phyloP scores from a whole-genome alignment of 441 rosid genomes.

The Brassica balearica region DNA sequence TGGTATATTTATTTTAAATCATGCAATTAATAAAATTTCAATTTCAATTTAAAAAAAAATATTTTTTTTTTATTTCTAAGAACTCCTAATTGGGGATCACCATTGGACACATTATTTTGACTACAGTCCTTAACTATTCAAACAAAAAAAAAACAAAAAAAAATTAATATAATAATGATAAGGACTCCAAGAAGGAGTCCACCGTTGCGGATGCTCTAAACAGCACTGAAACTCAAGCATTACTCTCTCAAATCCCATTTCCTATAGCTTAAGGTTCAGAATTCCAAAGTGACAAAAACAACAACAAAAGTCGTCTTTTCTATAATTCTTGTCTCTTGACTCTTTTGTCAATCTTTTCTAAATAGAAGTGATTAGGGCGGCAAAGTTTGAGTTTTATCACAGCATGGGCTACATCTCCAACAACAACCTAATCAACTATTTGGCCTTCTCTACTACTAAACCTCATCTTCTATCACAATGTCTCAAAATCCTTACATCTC shows the following conservation, averaged over 20 bases:
- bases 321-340: neutral
- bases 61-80: too few relatives aligned
- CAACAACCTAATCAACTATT: constrained; percentile 28
- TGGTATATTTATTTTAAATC: too few relatives aligned
- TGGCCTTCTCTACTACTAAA: constrained; percentile 33
- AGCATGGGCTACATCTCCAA: constrained; percentile 39
- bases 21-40: too few relatives aligned
- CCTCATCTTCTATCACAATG: constrained; percentile 32
- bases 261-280: constrained; percentile 15
- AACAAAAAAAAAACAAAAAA: too few relatives aligned
- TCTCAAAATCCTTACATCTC: neutral
- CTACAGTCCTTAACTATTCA: too few relatives aligned
- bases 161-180: too few relatives aligned
- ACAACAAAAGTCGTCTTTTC: neutral
- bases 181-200: too few relatives aligned
- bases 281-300: constrained; percentile 4
- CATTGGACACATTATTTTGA: too few relatives aligned
- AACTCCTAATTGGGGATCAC: too few relatives aligned
- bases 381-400: constrained; percentile 11
- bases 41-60: too few relatives aligned
- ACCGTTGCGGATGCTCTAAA: too few relatives aligned
- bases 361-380: constrained; percentile 15
- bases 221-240: constrained; percentile 35
- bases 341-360: neutral
- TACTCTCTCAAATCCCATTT: constrained; percentile 21